Evolutionary conservation across 352 stramenopile genomes (phyloP), one percentile per base, ranked within the genome.

Genomic region (Phytopythium sindhum): DNA sequence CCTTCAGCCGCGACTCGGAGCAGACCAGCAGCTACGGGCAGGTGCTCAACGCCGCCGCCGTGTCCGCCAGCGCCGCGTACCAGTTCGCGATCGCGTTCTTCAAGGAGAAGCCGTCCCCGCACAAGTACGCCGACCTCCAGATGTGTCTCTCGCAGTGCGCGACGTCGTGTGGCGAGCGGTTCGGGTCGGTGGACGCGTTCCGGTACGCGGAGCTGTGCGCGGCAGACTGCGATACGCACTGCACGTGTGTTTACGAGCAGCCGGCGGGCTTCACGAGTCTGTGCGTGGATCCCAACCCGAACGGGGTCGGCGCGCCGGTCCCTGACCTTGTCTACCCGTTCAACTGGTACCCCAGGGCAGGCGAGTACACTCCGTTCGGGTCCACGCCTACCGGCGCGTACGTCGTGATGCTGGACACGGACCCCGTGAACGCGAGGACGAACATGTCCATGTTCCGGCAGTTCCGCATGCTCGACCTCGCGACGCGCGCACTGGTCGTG

Each of bases 181-280:
- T 86, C 61, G 79, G 81, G 19, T n/a, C 53, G 28, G 73, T 89
- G 0, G 81, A 90, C 29, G 73, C 76, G 5, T 83, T 76, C 42
- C 79, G 76, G 23, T 92, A 90, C 57, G 58, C 63, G 0, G 63
- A 52, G 0, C 61, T 77, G n/a, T 92, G 82, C 44, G 65, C 59
- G 10, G 45, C 65, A 2, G 57, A 80, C 31, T 91, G 83, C 52
- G 60, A 69, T 5, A 59, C 82, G 29, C 80, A 87, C 28, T 92
- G 83, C 63, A 88, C 79, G 31, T 92, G 83, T 47, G 72, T 92
- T 59, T 92, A 89, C 51, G 79, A 89, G 35, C 69, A 88, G 44
- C 73, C 77, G 2, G 69, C 61, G 28, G 80, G 74, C 0, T 86
- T 86, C 11, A 28, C 55, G 28, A 60, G 66, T 19, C 50, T 84